Base-by-base conservation (phyloP, 1,284 basidiomycete genomes). In the Exobasidium rhododendri region DNA sequence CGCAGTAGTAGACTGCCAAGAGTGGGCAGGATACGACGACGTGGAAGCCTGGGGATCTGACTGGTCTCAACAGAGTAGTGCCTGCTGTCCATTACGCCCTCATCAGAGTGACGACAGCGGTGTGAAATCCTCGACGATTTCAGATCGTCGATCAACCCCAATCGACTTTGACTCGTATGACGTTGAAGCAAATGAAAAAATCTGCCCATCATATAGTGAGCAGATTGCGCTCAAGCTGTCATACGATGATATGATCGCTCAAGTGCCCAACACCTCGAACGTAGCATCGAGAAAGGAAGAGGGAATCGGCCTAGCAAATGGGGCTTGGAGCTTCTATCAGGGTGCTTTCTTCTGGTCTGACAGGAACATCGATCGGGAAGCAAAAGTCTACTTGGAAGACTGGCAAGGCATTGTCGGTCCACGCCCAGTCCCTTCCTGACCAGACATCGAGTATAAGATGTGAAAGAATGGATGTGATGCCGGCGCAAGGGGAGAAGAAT, bases 11-110 rank as follows among this genome's bases (percentile, higher is more conserved):
- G 64, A 64, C n/a, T 75, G 73, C 49, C 24, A 61, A 0, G 46
- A 31, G 10, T 75, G 73, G 73, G 53, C 62, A 0, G 73, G 73
- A 0, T 72, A 66, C 61, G 56, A 53, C 35, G 66, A 75, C 28
- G 40, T 40, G 29, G 62, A 61, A 13, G 73, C 72, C 0, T 26
- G 71, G 20, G 73, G 73, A 17, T 66, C 63, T 4, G 73, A 74
- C 40, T 74, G 71, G 71, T 59, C 52, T 11, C 73, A 72, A 46
- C 32, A 71, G 28, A 45, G 53, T 17, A 63, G 66, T 2, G 73
- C 71, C 24, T 75, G 73, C 55, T 75, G 73, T 49, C 59, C 57
- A 57, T 72, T 46, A 67, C 71, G 7, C 10, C 56, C 2, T 65
- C 70, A 0, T 69, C 67, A 43, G 64, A 61, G 54, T 24, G 22